Percentiles rank a stretch among this genome's conserved stretches.
phyloP scores from a whole-genome alignment of 805 yeast species.

The Cyberlindnera saturnus region DNA sequence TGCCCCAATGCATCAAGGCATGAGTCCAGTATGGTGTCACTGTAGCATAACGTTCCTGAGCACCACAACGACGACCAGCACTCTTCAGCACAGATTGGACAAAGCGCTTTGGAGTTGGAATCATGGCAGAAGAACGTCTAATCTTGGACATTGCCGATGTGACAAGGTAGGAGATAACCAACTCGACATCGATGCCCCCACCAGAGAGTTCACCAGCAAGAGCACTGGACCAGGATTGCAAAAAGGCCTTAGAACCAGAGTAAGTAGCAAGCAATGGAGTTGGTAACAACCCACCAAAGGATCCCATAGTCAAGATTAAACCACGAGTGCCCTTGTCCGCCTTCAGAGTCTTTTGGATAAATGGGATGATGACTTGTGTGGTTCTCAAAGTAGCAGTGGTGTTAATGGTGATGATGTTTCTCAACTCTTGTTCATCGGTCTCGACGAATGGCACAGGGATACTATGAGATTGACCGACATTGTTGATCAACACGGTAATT shows the following conservation, averaged over 20 bases:
- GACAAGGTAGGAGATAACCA: slow-evolving; percentile 81
- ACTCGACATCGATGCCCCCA: slow-evolving; percentile 75
- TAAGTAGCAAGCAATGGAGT: slow-evolving; percentile 89
- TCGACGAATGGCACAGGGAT: slow-evolving; percentile 92
- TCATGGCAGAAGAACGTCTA: slow-evolving; percentile 61
- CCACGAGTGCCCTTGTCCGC: slow-evolving; percentile 46
- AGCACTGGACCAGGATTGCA: slow-evolving; percentile 89
- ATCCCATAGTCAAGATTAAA: slow-evolving; percentile 89
- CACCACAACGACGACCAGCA: slow-evolving; percentile 84
- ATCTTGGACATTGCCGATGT: slow-evolving; percentile 95
- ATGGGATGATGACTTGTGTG: slow-evolving; percentile 74
- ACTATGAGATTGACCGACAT: slow-evolving; percentile 92
- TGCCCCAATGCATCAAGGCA: slow-evolving; percentile 82
- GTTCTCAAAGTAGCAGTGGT: slow-evolving; percentile 77
- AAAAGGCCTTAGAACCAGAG: slow-evolving; percentile 93
- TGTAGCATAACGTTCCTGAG: slow-evolving; percentile 85
- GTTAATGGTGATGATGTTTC: slow-evolving; percentile 78
- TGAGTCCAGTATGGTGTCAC: slow-evolving; percentile 91
- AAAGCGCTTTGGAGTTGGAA: slow-evolving; percentile 79
- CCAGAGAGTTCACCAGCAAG: slow-evolving; percentile 76
- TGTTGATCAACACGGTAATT: slow-evolving; percentile 76
- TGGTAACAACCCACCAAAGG: slow-evolving; percentile 92
- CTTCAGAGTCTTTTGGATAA: slow-evolving; percentile 49
- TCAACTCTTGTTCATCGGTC: slow-evolving; percentile 68
- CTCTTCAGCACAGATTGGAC: slow-evolving; percentile 64